phyloP scores from a whole-genome alignment of 148 eudicot genomes.

The Amaranthus palmeri region DNA sequence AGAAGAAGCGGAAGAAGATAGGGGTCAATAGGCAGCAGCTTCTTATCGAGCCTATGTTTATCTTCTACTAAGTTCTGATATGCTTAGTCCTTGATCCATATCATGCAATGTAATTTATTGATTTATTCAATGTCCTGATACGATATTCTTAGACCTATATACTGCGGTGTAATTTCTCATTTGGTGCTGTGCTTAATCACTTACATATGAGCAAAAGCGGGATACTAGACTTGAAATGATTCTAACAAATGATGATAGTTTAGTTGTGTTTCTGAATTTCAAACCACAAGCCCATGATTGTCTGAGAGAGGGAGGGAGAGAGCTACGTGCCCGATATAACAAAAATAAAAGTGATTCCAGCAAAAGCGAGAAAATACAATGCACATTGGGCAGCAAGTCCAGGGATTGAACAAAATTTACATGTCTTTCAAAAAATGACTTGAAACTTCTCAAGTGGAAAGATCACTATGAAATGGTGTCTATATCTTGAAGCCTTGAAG shows the following conservation, averaged over 20 bases:
- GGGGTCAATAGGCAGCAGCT: background rate
- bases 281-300: no score
- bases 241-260: background rate
- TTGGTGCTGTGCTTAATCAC: background rate
- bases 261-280: background rate
- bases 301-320: no score
- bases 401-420: background rate
- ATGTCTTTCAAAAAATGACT: background rate
- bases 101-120: background rate
- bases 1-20: conserved; percentile 4
- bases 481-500: background rate
- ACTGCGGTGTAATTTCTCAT: conserved; percentile 1
- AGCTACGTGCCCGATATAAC: no score
- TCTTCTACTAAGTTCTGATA: background rate
- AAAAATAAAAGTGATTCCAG: background rate
- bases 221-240: background rate
- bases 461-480: background rate
- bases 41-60: background rate
- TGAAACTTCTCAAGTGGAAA: background rate
- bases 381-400: background rate
- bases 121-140: no score
- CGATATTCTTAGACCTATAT: conserved; percentile 11
- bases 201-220: background rate
- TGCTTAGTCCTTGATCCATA: no score
- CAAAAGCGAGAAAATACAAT: background rate